These are phyloP conservation scores for Pseudofabraea citricarpa DNA, from an alignment of 2,329 filamentous ascomycete genomes.

Conservation along the genomic window DNA sequence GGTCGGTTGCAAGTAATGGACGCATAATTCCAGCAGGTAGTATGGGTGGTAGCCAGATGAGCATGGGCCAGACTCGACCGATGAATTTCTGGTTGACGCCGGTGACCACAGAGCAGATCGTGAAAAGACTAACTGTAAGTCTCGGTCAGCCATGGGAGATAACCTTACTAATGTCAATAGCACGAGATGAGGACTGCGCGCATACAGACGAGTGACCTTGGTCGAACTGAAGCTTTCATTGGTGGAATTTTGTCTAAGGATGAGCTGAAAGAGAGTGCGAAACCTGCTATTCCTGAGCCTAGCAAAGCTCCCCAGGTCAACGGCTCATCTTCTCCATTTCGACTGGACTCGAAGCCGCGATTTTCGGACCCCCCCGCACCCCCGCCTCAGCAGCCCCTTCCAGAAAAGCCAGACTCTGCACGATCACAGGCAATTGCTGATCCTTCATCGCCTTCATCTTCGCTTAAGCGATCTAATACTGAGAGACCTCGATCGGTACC, in stretches of 20 bases:
- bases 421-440: constrained; percentile 39
- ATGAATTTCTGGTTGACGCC: constrained; percentile 83
- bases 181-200: constrained; percentile 86
- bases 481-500: constrained; percentile 63
- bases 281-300: constrained; percentile 41
- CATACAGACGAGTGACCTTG: constrained; percentile 81
- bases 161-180: constrained; percentile 40
- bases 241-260: constrained; percentile 72
- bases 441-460: constrained; percentile 51
- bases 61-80: constrained; percentile 66
- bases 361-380: constrained; percentile 93
- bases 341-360: constrained; percentile 72
- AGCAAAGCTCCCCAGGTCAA: constrained; percentile 43
- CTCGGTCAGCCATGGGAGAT: neutral
- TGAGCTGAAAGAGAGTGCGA: constrained; percentile 53
- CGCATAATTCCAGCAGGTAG: constrained; percentile 50
- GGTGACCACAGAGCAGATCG: constrained; percentile 89
- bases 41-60: constrained; percentile 48
- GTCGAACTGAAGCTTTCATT: constrained; percentile 77
- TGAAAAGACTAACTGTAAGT: constrained; percentile 57
- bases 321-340: constrained; percentile 41
- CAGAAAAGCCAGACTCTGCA: constrained; percentile 79
- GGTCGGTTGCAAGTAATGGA: constrained; percentile 56
- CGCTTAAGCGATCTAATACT: constrained; percentile 70
- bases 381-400: constrained; percentile 86